Base-by-base conservation (phyloP, 2,329 filamentous ascomycete species). In the Penicillium crustosum region DNA sequence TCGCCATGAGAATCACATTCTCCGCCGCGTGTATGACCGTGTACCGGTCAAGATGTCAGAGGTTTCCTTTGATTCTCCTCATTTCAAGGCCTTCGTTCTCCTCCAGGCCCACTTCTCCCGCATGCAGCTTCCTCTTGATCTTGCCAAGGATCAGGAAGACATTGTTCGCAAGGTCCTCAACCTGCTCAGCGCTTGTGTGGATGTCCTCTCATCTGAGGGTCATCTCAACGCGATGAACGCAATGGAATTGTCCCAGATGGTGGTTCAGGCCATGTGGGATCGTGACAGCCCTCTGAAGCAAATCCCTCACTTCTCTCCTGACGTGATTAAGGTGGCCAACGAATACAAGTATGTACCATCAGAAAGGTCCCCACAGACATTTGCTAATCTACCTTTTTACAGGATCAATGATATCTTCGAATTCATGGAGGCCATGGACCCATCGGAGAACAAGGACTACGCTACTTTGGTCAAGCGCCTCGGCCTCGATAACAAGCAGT, bases 201-300 rank as follows among this genome's bases (percentile, higher is more conserved):
- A 99, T 73, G 92, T 99, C 17, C 83, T 99, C 36, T 96, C 92
- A 10, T 97, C 93, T 0, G 93, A 99, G 68, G 94, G 93, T 15
- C 91, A 97, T 69, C 83, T 99, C 61, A 99, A 99, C 72, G 93
- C 94, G 59, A 96, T 97, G 88, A 93, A 89, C 68, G 94, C 94
- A 29, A 99, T 99, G 93, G 94, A 99, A 75, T 91, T 99, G 85
- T 96, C 91, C 13, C 94, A 99, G 73, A 99, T 99, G 94, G 91
- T 95, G 53, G 93, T 99, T 3, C 94, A 99, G 78, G 93, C 89
- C 49, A 96, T 97, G 91, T 99, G 94, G 94, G 93, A 99, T 77
- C 89, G 93, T 57, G 94, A 99, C 75, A 95, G 90, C 68, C 93
- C 94, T 39, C 83, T 99, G 65, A 97, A 97, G 80, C 94, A 99